Base-by-base conservation (phyloP, 768 basidiomycete genomes). In the Amanita jacksonii region DNA sequence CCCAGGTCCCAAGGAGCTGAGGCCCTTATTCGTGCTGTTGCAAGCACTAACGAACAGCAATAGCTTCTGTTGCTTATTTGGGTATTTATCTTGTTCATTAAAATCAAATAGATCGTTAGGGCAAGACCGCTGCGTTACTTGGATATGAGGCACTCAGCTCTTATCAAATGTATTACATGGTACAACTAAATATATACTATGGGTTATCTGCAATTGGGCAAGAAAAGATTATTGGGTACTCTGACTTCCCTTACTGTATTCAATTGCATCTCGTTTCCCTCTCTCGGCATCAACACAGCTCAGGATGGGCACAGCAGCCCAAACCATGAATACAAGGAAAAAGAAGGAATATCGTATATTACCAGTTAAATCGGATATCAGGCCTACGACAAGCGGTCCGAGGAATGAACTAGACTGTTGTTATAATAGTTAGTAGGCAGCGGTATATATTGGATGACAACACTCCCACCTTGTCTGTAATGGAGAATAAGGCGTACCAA, bases 261-360 rank as follows among this genome's bases (percentile, higher is more conserved):
- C 63, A 44, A 64, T 58, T 1, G 72, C 73, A 49, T 75, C 73
- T 49, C 57, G 62, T 50, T 72, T 57, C 3, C 94, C 93, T 35
- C 57, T 57, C 35, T 79, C 77, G 1, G 88, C 70, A 55, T 92
- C 70, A 3, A 94, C 86, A 27, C 69, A 67, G 49, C 64, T 53
- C 5, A 99, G 68, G 0, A 94, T 63, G 0, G 92, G 93, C 1
- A 94, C 63, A 0, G 91, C 84, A 1, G 77, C 52, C 75, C 83
- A 83, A 9, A 96, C 68, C 83, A 94, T 86, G 41, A 69, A 45
- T 3, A 89, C 69, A 12, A 97, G 72, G 66, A 98, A 92, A 57
- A 88, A 80, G 62, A 96, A 97, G 2, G 82, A 81, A 49, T 85
- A 85, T 20, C 93, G 83, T 38, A 96, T 93, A 60, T 94, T 92